Percentiles rank a stretch among this genome's conserved stretches.
These are phyloP conservation scores for Achlya hypogyna DNA, from an alignment of 352 stramenopile species.

Conservation along the genomic window DNA sequence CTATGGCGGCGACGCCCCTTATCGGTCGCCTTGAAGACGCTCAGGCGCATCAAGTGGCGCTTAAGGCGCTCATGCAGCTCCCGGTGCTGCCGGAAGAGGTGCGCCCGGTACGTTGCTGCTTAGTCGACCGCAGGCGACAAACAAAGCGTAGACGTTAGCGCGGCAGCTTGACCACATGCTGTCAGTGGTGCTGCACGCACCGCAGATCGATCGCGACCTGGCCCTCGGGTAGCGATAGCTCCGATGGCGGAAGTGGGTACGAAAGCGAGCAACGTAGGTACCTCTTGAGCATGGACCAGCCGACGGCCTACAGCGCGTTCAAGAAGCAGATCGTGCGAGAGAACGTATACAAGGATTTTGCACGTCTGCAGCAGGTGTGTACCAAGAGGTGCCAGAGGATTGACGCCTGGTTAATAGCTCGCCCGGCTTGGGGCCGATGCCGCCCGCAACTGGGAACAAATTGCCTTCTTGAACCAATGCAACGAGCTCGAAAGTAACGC, in stretches of 20 bases:
- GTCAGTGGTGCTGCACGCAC: constrained; percentile 59
- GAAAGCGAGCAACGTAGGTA: constrained; percentile 26
- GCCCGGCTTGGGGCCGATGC: constrained; percentile 61
- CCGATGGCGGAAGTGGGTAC: background rate
- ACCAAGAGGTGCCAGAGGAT: background rate
- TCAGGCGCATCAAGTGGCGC: constrained; percentile 29
- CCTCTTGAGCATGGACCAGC: constrained; percentile 68
- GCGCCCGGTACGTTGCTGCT: constrained; percentile 31
- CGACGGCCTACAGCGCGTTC: constrained; percentile 61
- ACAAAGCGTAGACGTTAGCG: constrained; percentile 4
- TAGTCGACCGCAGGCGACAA: too few relatives aligned
- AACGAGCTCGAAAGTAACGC: constrained; percentile 73
- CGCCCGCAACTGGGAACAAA: constrained; percentile 67
- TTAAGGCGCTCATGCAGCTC: constrained; percentile 59
- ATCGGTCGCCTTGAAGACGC: constrained; percentile 2
- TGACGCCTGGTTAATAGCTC: constrained; percentile 26
- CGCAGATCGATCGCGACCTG: constrained; percentile 59
- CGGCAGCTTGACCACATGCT: constrained; percentile 44
- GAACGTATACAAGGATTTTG: constrained; percentile 74
- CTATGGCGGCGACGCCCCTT: background rate
- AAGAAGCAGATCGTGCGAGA: constrained; percentile 67
- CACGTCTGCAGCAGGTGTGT: constrained; percentile 43
- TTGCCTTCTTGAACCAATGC: constrained; percentile 73
- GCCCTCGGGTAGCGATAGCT: constrained; percentile 36
- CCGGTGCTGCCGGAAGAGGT: constrained; percentile 44